phyloP scores from a whole-genome alignment of 1,139 yeast species.

The Suhomyces maxii region DNA sequence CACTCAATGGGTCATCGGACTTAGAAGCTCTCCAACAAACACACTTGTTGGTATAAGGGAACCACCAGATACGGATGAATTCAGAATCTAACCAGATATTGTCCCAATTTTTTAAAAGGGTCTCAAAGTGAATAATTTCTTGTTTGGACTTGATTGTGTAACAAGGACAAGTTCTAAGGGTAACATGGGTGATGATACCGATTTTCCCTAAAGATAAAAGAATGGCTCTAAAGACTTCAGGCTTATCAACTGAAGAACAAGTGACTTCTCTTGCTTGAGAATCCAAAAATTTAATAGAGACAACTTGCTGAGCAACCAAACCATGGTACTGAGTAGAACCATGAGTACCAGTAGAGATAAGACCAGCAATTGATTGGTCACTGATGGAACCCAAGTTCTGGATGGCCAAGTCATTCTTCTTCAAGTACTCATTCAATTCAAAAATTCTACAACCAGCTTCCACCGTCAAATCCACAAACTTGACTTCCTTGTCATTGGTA shows the following conservation, averaged over 20 bases:
- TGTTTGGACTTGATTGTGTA: slow-evolving; percentile 81
- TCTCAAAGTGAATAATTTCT: slow-evolving; percentile 76
- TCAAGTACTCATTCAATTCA: slow-evolving; percentile 70
- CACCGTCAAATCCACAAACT: slow-evolving; percentile 85
- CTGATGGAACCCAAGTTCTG: slow-evolving; percentile 94
- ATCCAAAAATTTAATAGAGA: slow-evolving; percentile 68
- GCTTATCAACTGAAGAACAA: slow-evolving; percentile 69
- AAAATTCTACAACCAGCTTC: slow-evolving; percentile 89
- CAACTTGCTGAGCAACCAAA: slow-evolving; percentile 83
- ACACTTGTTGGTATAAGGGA: slow-evolving; percentile 85
- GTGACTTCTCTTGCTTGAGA: slow-evolving; percentile 70
- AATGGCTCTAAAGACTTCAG: slow-evolving; percentile 80
- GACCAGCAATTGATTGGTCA: slow-evolving; percentile 92
- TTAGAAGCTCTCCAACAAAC: slow-evolving; percentile 89
- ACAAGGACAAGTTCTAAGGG: slow-evolving; percentile 79
- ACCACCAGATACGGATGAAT: slow-evolving; percentile 96
- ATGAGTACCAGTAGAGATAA: slow-evolving; percentile 94
- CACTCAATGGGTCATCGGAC: slow-evolving; percentile 60
- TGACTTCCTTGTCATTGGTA: slow-evolving; percentile 40
- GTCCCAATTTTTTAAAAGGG: slow-evolving; percentile 67
- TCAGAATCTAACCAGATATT: slow-evolving; percentile 87
- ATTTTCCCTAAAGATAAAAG: slow-evolving; percentile 84
- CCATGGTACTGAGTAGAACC: slow-evolving; percentile 96
- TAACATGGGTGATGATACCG: slow-evolving; percentile 87
- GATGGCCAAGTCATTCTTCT: slow-evolving; percentile 66